Evolutionary conservation across 768 basidiomycete species (phyloP), one percentile per base, ranked within the genome.

Genomic region (Mycena rebaudengoi): DNA sequence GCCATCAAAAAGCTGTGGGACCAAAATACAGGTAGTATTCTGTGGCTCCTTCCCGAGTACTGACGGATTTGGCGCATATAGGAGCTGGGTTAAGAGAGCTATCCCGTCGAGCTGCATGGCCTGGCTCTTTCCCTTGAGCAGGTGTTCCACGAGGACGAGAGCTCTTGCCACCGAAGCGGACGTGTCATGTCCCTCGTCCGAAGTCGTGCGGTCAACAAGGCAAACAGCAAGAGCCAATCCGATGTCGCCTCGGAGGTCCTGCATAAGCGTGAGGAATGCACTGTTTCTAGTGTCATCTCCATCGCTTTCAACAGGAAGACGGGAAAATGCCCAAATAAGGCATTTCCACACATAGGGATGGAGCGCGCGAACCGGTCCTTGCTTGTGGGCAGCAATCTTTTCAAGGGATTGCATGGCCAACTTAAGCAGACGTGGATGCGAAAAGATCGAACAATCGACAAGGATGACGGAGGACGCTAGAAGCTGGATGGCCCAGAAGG

Each of bases 311-410:
- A 20, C 25, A 13, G 79, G 76, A 45, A 88, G 68, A 18, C 78
- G 79, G 20, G 80, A 73, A 60, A 84, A 88, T 2, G 83, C 80
- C 88, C 88, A 89, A 21, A 89, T 73, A 26, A 89, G 75, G 52
- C 83, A 80, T 52, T 76, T 79, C 88, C 88, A 90, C 21, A 84
- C 72, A 33, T 79, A 79, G 1, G 81, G 70, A 41, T 82, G 79
- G 8, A 86, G 73, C 18, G 74, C 69, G 13, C 75, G 76, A 12
- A 84, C 73, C 6, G 72, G 51, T 12, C 71, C 68, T n/a, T 75
- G 71, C 46, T 76, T 75, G 62, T 84, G 79, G 4, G 50, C 68
- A 1, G 75, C 67, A 3, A 80, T 63, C 28, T 71, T 64, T 10
- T 69, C 72, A 23, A 86, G 74, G 10, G 74, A 70, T 7, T 74